These are phyloP conservation scores for Penicillium brevicompactum DNA, from an alignment of 2,329 filamentous ascomycete genomes.

Conservation along the genomic window DNA sequence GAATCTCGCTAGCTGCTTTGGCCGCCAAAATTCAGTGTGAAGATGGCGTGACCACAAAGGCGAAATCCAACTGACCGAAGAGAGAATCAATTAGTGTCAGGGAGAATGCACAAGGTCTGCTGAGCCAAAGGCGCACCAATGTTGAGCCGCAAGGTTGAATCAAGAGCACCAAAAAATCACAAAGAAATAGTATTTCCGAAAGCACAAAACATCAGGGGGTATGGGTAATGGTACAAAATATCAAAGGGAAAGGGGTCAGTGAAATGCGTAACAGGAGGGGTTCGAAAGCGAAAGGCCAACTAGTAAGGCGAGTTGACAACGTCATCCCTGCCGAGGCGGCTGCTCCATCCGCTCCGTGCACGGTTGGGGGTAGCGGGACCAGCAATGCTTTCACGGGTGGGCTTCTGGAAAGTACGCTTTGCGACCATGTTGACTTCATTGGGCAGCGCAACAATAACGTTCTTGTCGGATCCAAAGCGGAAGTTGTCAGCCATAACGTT, in stretches of 20 bases:
- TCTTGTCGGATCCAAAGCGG: slow-evolving; percentile 95
- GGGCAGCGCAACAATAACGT: slow-evolving; percentile 93
- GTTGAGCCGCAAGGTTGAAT: not conserved
- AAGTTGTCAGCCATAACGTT: slow-evolving; percentile 98
- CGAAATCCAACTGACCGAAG: not conserved
- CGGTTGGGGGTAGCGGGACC: slow-evolving; percentile 53
- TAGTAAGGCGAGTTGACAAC: slow-evolving; percentile 76
- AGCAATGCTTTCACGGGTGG: slow-evolving; percentile 91
- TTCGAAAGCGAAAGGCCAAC: not conserved
- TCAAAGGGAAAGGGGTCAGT: slow-evolving; percentile 8
- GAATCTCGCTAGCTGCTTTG: not conserved
- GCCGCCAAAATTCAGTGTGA: not conserved
- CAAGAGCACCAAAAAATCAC: slow-evolving; percentile 5
- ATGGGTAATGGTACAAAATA: slow-evolving; percentile 29
- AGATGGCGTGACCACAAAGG: not conserved
- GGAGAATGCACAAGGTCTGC: not conserved
- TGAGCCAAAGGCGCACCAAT: not conserved
- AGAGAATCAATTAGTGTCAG: not conserved
- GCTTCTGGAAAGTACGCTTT: slow-evolving; percentile 79
- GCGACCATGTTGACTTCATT: slow-evolving; percentile 99
- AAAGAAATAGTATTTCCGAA: slow-evolving; percentile 4
- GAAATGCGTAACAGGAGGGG: not conserved
- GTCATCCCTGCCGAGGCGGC: slow-evolving; percentile 71
- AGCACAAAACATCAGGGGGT: slow-evolving; percentile 29
- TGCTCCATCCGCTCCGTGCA: slow-evolving; percentile 35